A percentile compares a stretch with the other conserved stretches of the same genome.
phyloP scores from a whole-genome alignment of 768 basidiomycete genomes.

The Boletus sp. region DNA sequence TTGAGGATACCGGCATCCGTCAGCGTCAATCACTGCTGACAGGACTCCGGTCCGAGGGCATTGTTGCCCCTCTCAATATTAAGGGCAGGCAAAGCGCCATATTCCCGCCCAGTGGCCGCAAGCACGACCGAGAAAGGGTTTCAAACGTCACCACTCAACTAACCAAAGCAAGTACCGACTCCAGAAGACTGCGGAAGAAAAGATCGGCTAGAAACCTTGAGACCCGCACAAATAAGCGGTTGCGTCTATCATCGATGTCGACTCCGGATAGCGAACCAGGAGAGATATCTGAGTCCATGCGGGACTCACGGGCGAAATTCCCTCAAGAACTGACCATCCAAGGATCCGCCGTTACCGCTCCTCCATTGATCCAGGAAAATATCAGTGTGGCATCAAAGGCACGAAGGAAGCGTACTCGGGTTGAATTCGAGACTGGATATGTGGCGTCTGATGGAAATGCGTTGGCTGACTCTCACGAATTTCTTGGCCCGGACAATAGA shows the following conservation, averaged over 20 bases:
- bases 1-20: background rate
- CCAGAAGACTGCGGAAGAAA: background rate
- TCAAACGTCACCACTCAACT: background rate
- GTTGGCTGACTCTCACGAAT: conserved; percentile 4
- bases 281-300: background rate
- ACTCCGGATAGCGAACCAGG: background rate
- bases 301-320: background rate
- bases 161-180: background rate
- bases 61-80: background rate
- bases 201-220: background rate
- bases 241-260: conserved; percentile 8
- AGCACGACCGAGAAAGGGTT: background rate
- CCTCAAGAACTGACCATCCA: background rate
- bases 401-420: conserved; percentile 19
- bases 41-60: background rate
- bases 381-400: background rate
- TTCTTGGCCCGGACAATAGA: conserved; percentile 18
- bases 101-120: background rate
- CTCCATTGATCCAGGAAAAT: background rate
- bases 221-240: conserved; percentile 10
- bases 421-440: conserved; percentile 15
- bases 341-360: background rate
- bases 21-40: background rate
- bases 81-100: background rate
- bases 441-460: background rate